Evolutionary conservation across 2,329 filamentous ascomycete species (phyloP).

Genomic region (Neofusicoccum laricinum): DNA sequence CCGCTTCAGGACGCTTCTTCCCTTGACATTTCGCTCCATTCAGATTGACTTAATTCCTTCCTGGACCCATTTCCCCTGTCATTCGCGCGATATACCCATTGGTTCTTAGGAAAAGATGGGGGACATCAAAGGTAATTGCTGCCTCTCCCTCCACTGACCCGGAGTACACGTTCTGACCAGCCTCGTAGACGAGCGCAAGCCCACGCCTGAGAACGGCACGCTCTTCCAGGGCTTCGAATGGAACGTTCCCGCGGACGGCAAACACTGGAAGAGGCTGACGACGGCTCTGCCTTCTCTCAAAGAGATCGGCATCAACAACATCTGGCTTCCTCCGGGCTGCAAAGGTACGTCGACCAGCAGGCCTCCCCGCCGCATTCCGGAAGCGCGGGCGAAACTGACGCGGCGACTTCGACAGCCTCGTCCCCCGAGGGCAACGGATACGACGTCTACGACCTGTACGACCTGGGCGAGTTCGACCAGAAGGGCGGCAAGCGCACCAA

Average conservation of each 20-base stretch:
- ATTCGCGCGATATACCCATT: not conserved
- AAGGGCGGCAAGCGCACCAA: slow-evolving; percentile 63
- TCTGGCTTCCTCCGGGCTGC: slow-evolving; percentile 71
- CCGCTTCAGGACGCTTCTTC: no score
- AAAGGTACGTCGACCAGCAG: slow-evolving; percentile 51
- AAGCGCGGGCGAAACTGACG: no score
- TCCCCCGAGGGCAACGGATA: slow-evolving; percentile 61
- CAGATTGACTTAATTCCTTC: not conserved
- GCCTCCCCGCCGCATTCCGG: slow-evolving; percentile 4
- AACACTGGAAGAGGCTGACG: slow-evolving; percentile 60
- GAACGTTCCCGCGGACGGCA: slow-evolving; percentile 60
- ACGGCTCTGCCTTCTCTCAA: slow-evolving; percentile 54
- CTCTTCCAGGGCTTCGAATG: slow-evolving; percentile 73
- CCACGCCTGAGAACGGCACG: slow-evolving; percentile 21
- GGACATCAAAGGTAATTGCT: not conserved
- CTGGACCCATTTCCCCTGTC: not conserved
- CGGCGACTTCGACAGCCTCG: slow-evolving; percentile 40
- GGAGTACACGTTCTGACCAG: not conserved
- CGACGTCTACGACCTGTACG: slow-evolving; percentile 62
- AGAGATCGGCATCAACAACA: slow-evolving; percentile 57
- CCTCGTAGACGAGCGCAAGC: not conserved
- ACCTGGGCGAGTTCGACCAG: slow-evolving; percentile 70
- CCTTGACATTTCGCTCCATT: no score
- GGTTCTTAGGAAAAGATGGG: not conserved
- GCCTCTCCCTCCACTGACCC: no score